Conservation (phyloP, 805 yeast genomes). For the Tetrapisispora nanseiensis region DNA sequence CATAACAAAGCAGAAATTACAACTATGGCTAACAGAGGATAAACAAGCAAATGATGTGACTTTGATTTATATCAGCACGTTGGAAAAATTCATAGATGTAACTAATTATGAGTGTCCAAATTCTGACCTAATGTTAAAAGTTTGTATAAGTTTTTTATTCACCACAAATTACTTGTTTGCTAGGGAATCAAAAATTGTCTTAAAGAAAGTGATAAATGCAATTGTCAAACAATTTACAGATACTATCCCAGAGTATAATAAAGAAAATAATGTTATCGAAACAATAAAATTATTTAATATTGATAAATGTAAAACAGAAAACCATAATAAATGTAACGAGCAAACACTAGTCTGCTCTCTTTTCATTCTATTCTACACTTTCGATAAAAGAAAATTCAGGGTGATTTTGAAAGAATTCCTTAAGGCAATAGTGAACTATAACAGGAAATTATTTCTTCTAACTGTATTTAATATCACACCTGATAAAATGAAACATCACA, state of each 20-base stretch:
- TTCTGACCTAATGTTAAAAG: slow-evolving; percentile 23
- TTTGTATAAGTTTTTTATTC: slow-evolving; percentile 23
- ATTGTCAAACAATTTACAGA: slow-evolving; percentile 13
- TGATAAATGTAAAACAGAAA: too few relatives aligned
- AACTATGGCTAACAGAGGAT: not conserved
- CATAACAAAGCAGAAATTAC: not conserved
- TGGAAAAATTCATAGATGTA: slow-evolving; percentile 18
- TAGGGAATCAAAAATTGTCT: not conserved
- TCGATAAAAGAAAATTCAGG: not conserved
- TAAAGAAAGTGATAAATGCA: not conserved
- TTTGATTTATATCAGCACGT: slow-evolving; percentile 22
- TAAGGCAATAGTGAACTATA: not conserved
- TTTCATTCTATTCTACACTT: not conserved
- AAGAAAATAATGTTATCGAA: too few relatives aligned
- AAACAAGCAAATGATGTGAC: slow-evolving; percentile 41
- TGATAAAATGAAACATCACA: not conserved
- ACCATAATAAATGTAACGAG: not conserved
- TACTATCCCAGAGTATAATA: slow-evolving; percentile 4
- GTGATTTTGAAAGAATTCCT: not conserved
- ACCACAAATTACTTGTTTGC: slow-evolving; percentile 12
- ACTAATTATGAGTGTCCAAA: slow-evolving; percentile 25
- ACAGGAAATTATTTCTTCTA: not conserved
- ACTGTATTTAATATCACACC: not conserved
- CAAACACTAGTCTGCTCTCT: not conserved
- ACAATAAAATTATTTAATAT: not conserved